A percentile compares a stretch with the other conserved stretches of the same genome.
These are phyloP conservation scores for Cyathus striatus DNA, from an alignment of 768 basidiomycete genomes.

Conservation along the genomic window DNA sequence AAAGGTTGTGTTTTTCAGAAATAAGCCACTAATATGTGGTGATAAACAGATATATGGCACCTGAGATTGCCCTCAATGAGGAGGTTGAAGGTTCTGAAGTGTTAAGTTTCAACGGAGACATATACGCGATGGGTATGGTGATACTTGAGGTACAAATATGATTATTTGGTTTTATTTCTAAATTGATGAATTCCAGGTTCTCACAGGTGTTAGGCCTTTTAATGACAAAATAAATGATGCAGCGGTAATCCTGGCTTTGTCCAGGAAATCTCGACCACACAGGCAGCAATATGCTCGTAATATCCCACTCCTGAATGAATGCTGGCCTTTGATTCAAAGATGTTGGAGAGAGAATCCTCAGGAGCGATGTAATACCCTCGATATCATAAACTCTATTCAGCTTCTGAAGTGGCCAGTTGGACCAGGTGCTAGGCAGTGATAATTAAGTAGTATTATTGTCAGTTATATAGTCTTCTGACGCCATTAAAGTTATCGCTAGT, in stretches of 20 bases:
- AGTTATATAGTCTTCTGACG: no score
- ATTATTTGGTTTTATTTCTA: background rate
- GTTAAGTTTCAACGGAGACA: background rate
- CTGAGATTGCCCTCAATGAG: no score
- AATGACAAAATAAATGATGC: background rate
- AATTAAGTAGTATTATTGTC: no score
- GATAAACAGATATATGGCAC: no score
- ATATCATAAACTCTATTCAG: background rate
- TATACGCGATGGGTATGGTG: background rate
- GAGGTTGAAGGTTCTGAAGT: background rate
- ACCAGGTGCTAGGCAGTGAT: no score
- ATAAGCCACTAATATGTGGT: no score
- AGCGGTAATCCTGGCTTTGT: background rate
- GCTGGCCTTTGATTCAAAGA: background rate
- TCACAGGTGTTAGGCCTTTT: background rate
- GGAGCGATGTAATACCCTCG: background rate
- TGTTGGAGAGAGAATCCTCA: background rate
- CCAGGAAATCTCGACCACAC: background rate
- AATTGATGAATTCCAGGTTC: background rate
- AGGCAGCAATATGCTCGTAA: background rate
- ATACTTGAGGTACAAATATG: background rate
- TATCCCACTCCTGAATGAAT: background rate
- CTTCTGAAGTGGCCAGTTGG: no score
- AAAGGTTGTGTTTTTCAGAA: no score
- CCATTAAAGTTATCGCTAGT: no score